Base-by-base conservation (phyloP, 306 rosid species). In the Cicer judaicum region DNA sequence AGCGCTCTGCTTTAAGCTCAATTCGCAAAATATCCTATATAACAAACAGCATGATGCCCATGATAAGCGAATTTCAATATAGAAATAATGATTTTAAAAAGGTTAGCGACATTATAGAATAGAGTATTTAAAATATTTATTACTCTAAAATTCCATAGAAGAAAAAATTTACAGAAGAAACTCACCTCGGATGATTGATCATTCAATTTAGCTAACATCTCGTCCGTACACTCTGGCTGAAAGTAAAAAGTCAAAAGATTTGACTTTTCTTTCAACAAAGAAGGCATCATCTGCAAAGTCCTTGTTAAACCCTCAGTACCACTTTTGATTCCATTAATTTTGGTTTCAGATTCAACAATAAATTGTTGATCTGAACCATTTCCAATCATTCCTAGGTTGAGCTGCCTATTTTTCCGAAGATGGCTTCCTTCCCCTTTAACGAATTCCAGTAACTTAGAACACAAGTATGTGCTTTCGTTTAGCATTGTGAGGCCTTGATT, bases 1-100 rank as follows among this genome's bases (percentile, higher is more conserved):
- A 78, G 70, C 91, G 80, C 84, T 95, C 99, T 10, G 96, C 90
- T 86, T 86, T 88, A 42, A 92, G 96, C 79, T 92, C 97, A 68
- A 81, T 77, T 85, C 82, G 86, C 63, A 80, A 47, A 38, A 76
- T 75, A 48, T 89, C 93, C 99, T 95, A 69, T 34, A 59, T 48
- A 59, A 84, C 34, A 54, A 69, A 60, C 53, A 43, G 54, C 53
- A 68, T 19, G 19, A 59, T 54, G 36, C 14, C 19, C 10, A 47
- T 34, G 63, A 42, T 15, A 75, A 63, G 62, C 68, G 68, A 68
- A 68, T 18, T 80, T 68, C 60, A 53, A 75, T 7, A 2, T 46
- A 42, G 16, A 75, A 54, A 16, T 56, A 57, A 21, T 10, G 50
- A 68, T 41, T 12, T 70, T 18, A 19, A 75, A 15, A 74, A 68